Conservation (phyloP, 129 eudicot genomes). For the Solidago caesia region DNA sequence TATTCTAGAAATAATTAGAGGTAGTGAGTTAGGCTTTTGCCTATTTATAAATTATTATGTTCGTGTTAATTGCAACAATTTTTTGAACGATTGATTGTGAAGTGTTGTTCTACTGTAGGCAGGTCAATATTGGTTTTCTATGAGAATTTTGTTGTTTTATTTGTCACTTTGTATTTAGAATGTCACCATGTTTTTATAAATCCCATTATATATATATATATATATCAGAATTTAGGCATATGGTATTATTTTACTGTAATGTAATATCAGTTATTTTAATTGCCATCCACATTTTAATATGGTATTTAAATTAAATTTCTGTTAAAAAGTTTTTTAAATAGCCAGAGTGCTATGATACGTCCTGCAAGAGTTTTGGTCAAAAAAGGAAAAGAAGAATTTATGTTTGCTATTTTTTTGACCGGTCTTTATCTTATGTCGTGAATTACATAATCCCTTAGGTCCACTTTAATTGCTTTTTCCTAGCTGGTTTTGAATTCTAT, state of each 20-base stretch:
- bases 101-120: background rate
- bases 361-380: conserved; percentile 19
- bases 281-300: too few species aligned
- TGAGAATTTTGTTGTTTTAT: too few species aligned
- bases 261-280: too few species aligned
- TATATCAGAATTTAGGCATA: too few species aligned
- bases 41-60: too few species aligned
- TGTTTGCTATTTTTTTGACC: conserved; percentile 25
- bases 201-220: background rate
- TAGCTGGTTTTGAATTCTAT: background rate
- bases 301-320: too few species aligned
- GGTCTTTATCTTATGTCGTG: conserved; percentile 23
- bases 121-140: background rate
- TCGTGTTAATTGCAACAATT: background rate
- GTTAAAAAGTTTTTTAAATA: too few species aligned
- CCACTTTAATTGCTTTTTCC: conserved; percentile 17
- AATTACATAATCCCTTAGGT: conserved; percentile 8
- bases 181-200: background rate
- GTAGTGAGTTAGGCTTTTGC: too few species aligned
- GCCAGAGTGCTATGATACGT: background rate
- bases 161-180: background rate
- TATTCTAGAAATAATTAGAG: too few species aligned
- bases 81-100: background rate
- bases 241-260: too few species aligned
- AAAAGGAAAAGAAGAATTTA: conserved; percentile 22